Evolutionary conservation across 257 asterid genomes (phyloP), one percentile per base, ranked within the genome.

Genomic region (Petrea volubilis): DNA sequence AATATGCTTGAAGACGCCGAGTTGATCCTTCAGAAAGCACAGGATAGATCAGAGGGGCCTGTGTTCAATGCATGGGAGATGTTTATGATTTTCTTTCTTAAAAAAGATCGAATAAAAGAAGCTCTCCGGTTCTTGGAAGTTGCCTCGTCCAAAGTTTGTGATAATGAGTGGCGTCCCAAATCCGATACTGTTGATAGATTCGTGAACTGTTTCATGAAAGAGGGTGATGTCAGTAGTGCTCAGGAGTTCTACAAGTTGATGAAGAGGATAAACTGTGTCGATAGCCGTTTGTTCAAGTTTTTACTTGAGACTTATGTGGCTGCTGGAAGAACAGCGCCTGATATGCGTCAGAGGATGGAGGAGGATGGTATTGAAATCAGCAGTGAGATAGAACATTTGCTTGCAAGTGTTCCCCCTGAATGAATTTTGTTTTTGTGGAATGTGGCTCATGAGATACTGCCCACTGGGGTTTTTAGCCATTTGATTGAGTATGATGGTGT

Each of bases 1-100:
- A 80, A 76, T 63, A 82, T 80, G 97, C 68, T 73, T 33, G 77
- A 78, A 21, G 95, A 85, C 63, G 98, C 98, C 13, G 84, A 80
- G 76, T n/a, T 60, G 2, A 71, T 80, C 31, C 73, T 88, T 21
- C 64, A 5, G 21, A 57, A 20, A 7, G 93, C 86, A 7, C 51
- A 74, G 14, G 33, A 72, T 64, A 83, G 82, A 67, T 81, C 92
- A 5, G 4, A 41, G 11, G 93, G 96, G 4, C 95, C 90, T 62
- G 80, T 88, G 79, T 78, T 73, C 82, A 34, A 9, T 21, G 59
- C 85, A 4, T 78, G 86, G 84, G 96, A 90, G 47, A 74, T 79
- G 68, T 80, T 90, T 65, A 79, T 84, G 81, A 21, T 33, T 17
- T 90, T 34, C 81, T 82, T 59, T 80, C 58, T 88, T 79, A 73